Percentiles rank a stretch among this genome's conserved stretches.
Conservation (phyloP, 352 stramenopile species). For the Globisporangium parvum region DNA sequence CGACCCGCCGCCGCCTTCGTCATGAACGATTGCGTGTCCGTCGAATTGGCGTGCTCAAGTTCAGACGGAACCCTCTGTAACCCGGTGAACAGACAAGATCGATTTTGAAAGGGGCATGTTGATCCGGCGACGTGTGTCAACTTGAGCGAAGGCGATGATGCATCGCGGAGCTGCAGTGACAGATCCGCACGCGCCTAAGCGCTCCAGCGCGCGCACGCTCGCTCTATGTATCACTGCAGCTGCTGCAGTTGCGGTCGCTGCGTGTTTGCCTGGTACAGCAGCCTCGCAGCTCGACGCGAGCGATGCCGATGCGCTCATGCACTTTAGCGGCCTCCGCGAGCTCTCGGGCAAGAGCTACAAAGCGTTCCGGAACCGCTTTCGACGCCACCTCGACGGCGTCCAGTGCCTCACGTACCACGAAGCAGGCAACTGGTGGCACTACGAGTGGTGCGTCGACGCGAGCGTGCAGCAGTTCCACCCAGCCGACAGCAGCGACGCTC, state of each 20-base stretch:
- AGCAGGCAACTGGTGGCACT: slow-evolving; percentile 68
- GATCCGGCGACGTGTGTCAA: background rate
- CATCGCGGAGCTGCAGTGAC: background rate
- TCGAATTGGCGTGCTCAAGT: too few species aligned
- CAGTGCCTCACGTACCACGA: slow-evolving; percentile 61
- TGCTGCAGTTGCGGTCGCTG: slow-evolving; percentile 8
- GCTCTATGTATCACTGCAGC: background rate
- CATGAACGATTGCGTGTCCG: too few species aligned
- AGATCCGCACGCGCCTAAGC: background rate
- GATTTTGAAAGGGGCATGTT: background rate
- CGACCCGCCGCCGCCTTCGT: too few species aligned
- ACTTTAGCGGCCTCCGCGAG: slow-evolving; percentile 52
- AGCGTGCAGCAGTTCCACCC: slow-evolving; percentile 70
- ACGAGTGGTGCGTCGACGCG: slow-evolving; percentile 78
- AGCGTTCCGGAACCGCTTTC: slow-evolving; percentile 67
- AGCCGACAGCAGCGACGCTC: background rate
- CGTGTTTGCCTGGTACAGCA: background rate
- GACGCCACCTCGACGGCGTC: slow-evolving; percentile 38
- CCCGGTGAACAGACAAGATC: background rate
- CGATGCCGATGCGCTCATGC: slow-evolving; percentile 11
- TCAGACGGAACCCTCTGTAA: too few species aligned
- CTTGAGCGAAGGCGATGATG: too few species aligned
- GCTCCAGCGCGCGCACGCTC: background rate
- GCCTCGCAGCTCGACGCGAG: background rate
- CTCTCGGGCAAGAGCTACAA: slow-evolving; percentile 56